Evolutionary conservation across 2,329 filamentous ascomycete genomes (phyloP).

Genomic region (Cercospora sp.): DNA sequence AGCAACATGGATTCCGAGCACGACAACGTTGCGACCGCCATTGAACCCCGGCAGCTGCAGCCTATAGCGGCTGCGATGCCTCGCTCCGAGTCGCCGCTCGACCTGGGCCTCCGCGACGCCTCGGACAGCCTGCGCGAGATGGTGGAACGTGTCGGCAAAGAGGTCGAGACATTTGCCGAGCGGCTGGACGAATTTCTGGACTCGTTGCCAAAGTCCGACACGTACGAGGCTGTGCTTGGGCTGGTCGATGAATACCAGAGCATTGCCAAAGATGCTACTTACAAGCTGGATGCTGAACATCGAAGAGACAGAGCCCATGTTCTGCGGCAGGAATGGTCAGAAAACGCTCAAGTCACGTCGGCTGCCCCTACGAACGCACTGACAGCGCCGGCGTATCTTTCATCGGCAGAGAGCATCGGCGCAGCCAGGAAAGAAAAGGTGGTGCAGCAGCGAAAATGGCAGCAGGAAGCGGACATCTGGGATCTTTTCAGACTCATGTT

Average conservation of each 20-base stretch:
- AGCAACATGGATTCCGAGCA: background rate
- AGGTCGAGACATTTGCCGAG: slow-evolving; percentile 85
- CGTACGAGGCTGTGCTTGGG: slow-evolving; percentile 62
- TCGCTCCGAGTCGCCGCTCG: slow-evolving; percentile 9
- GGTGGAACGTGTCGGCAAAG: slow-evolving; percentile 69
- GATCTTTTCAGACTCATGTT: slow-evolving; percentile 76
- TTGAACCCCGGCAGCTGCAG: background rate
- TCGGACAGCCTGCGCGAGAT: slow-evolving; percentile 57
- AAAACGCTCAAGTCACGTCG: slow-evolving; percentile 16
- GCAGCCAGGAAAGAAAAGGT: slow-evolving; percentile 42
- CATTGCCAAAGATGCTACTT: slow-evolving; percentile 55
- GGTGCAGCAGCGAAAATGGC: slow-evolving; percentile 63
- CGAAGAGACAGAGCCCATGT: slow-evolving; percentile 43
- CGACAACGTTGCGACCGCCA: background rate
- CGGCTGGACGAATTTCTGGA: slow-evolving; percentile 71
- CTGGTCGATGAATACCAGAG: slow-evolving; percentile 53
- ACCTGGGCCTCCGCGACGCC: slow-evolving; percentile 9
- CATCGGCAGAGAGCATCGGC: slow-evolving; percentile 13
- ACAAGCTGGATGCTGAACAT: slow-evolving; percentile 48
- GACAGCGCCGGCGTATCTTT: slow-evolving; percentile 20
- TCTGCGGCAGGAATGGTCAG: slow-evolving; percentile 40
- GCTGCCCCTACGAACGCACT: slow-evolving; percentile 17
- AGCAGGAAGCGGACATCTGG: slow-evolving; percentile 89
- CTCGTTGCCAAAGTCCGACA: slow-evolving; percentile 47
- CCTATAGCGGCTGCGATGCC: background rate